Evolutionary conservation across 768 basidiomycete genomes (phyloP).

Genomic region (Hirschioporus abietinus): DNA sequence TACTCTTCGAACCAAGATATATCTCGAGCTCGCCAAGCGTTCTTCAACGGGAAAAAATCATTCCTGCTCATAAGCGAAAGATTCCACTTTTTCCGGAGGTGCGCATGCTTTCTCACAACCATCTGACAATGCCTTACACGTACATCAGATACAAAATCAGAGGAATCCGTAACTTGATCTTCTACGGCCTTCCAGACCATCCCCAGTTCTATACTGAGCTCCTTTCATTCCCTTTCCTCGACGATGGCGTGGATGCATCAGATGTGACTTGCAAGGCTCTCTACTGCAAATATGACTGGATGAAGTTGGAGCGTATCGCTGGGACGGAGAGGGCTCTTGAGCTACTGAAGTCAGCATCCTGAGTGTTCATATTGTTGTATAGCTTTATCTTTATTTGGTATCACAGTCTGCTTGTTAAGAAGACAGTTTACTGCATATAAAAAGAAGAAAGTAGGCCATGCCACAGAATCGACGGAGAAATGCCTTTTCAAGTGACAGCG

Average conservation of each 20-base stretch:
- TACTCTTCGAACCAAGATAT: slow-evolving; percentile 95
- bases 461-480: background rate
- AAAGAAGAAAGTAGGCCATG: background rate
- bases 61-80: slow-evolving; percentile 92
- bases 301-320: slow-evolving; percentile 83
- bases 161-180: slow-evolving; percentile 88
- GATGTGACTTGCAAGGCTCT: slow-evolving; percentile 80
- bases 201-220: slow-evolving; percentile 90
- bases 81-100: slow-evolving; percentile 97
- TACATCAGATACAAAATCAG: slow-evolving; percentile 77
- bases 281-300: slow-evolving; percentile 87
- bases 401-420: background rate
- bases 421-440: background rate
- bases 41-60: slow-evolving; percentile 82
- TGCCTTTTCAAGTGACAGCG: background rate
- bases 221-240: slow-evolving; percentile 85
- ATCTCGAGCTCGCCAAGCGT: slow-evolving; percentile 85
- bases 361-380: background rate
- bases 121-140: slow-evolving; percentile 3
- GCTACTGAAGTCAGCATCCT: slow-evolving; percentile 18
- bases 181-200: slow-evolving; percentile 90
- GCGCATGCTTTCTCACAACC: slow-evolving; percentile 14
- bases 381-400: background rate
- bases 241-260: slow-evolving; percentile 76
- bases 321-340: slow-evolving; percentile 34